Base-by-base conservation (phyloP, 2,329 filamentous ascomycete genomes). In the Cordyceps cateniannulata region DNA sequence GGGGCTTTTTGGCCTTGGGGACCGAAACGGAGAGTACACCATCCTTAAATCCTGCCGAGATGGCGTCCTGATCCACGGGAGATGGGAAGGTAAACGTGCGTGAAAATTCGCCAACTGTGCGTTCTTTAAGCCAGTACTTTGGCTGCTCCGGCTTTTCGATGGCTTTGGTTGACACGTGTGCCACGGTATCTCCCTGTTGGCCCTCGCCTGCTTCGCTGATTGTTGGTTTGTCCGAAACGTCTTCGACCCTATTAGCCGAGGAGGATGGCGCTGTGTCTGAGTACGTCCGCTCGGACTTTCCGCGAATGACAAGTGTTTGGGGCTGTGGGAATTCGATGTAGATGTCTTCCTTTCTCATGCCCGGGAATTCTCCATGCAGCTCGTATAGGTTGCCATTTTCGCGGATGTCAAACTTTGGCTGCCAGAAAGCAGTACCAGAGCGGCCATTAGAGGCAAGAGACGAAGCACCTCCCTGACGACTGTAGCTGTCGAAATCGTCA, bases 311-410 rank as follows among this genome's bases (percentile, higher is more conserved):
- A 12, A 90, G 75, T 10, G 86, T 89, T 72, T 86, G 83, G 27
- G 78, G 75, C 71, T 89, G 86, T 62, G 81, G 84, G 77, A 89
- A 90, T 68, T 90, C 86, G 70, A 90, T 85, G 69, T 80, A 77
- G 69, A 90, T 73, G 69, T 89, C 78, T 68, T 87, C 83, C 71
- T 87, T 85, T 55, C 84, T 80, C 65, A 89, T 78, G 56, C 87
- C 87, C 0, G 87, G 85, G 4, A 90, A 81, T 72, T 90, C 87
- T 67, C 87, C 87, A 68, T 89, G 83, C 18, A 90, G 82, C 73
- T 89, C 84, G 70, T 88, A 90, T 61, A 74, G 69, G 16, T 81
- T 73, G 64, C 81, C 79, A n/a, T 78, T 80, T 73, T 90, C 87
- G 70, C 80, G 83, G 63, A 89, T 78, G 66, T 90, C 87, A 70